Evolutionary conservation across 2,329 filamentous ascomycete species (phyloP), one percentile per base, ranked within the genome.

Genomic region (Calycina marina): DNA sequence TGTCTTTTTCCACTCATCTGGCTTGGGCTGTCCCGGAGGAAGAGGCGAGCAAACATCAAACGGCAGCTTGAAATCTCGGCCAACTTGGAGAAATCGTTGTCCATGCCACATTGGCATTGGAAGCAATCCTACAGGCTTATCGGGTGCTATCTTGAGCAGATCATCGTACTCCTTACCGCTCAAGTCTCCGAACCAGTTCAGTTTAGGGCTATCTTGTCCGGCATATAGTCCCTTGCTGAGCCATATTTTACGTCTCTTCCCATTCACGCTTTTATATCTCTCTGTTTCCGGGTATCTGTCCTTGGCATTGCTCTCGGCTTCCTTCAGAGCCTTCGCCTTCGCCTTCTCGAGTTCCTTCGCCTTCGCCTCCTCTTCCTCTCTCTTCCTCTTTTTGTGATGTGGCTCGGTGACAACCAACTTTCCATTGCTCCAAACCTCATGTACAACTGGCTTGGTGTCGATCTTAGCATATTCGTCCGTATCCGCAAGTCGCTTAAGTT

Each of bases 11-110:
- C 86, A 98, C 47, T 93, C 84, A 44, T 92, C 77, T 1, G 88
- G 86, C 56, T 93, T 93, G 14, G 85, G 82, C 51, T 93, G 82
- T 30, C 81, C 84, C 2, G 76, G 72, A 3, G 83, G 79, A 13
- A 93, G 68, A 3, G 88, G 88, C 33, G 84, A 81, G 62, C 88
- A 96, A 29, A 93, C 66, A 52, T 93, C 80, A 49, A 74, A 94
- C 0, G 90, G 90, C 17, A 98, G 62, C 55, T 84, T 84, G 58
- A 93, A 96, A 52, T 92, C 76, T 31, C 80, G 68, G 10, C 78
- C 78, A 38, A 69, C 63, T 33, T 85, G 68, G 36, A 94, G 56
- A 33, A 77, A 61, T 31, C 77, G 70, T 39, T 83, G 60, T 2
- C 82, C 82, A 35, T 71, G 71, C 52, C 81, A 93, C 57, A 92